Conservation (phyloP, 306 rosid genomes). For the Quercus robur region DNA sequence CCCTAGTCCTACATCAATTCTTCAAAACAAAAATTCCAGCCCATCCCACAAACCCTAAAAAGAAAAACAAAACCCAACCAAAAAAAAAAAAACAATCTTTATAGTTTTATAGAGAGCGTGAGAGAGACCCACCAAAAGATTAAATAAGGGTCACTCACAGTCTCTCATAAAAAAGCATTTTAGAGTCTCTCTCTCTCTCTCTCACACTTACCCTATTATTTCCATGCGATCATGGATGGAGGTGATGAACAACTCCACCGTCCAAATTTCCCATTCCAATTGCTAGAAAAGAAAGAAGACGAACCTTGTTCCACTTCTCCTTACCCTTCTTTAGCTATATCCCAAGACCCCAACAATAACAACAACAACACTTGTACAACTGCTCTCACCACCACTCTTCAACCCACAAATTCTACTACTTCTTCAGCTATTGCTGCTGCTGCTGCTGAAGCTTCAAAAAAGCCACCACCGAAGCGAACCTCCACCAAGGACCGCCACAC, state of each 20-base stretch:
- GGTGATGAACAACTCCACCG: constrained; percentile 63
- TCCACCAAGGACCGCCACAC: constrained; percentile 94
- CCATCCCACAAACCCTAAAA: no score
- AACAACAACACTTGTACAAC: constrained; percentile 14
- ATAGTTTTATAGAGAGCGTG: background rate
- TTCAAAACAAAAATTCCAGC: constrained; percentile 6
- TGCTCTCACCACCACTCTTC: constrained; percentile 13
- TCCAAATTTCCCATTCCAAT: constrained; percentile 79
- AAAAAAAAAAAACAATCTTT: constrained; percentile 10
- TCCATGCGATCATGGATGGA: constrained; percentile 81
- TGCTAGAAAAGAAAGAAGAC: constrained; percentile 83
- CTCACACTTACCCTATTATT: background rate
- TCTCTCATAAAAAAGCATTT: constrained; percentile 9
- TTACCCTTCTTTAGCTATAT: constrained; percentile 59
- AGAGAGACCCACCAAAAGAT: constrained; percentile 35
- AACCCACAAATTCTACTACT: background rate
- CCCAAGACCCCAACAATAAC: constrained; percentile 27
- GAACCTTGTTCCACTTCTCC: constrained; percentile 64
- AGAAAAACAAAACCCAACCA: constrained; percentile 12
- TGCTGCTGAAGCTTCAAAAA: constrained; percentile 58
- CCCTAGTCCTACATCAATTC: constrained; percentile 22
- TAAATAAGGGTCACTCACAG: constrained; percentile 30
- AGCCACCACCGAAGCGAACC: constrained; percentile 62
- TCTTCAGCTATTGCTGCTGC: no score
- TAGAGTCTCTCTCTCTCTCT: no score